phyloP scores from a whole-genome alignment of 2,329 filamentous ascomycete genomes.

The Aspergillus latus region DNA sequence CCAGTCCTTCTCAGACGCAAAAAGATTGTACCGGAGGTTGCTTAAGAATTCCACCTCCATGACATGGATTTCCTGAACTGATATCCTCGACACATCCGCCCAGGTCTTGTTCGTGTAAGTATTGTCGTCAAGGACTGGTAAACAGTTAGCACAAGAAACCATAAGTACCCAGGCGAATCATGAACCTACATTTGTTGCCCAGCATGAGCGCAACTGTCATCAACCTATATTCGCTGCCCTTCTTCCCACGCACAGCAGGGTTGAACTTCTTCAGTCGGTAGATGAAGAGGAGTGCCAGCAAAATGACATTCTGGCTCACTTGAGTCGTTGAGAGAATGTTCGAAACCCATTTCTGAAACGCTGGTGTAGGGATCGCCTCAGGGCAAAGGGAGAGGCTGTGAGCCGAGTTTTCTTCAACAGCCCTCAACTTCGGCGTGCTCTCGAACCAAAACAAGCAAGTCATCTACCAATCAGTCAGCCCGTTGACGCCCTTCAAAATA shows the following conservation, averaged over 20 bases:
- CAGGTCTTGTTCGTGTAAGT: conserved; percentile 99
- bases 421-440: conserved; percentile 72
- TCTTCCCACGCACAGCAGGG: conserved; percentile 82
- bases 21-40: conserved; percentile 93
- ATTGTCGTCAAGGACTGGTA: conserved; percentile 85
- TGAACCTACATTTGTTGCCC: conserved; percentile 79
- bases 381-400: conserved; percentile 59
- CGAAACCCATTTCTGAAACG: conserved; percentile 92
- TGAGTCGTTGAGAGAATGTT: conserved; percentile 90
- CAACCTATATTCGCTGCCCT: conserved; percentile 88
- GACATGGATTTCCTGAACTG: conserved; percentile 91
- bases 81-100: conserved; percentile 95
- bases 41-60: conserved; percentile 99
- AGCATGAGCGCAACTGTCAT: conserved; percentile 96
- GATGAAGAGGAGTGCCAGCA: conserved; percentile 87
- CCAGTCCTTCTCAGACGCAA: conserved; percentile 86
- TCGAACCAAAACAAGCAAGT: conserved; percentile 99
- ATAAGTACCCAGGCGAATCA: neutral
- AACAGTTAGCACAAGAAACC: conserved; percentile 17
- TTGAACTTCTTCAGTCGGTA: conserved; percentile 91
- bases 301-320: conserved; percentile 91
- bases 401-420: conserved; percentile 61
- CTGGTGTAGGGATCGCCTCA: conserved; percentile 72
- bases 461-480: conserved; percentile 58
- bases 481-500: neutral